These are phyloP conservation scores for Chytriomyces confervae DNA, from an alignment of 192 early-diverging fungal species.

Conservation along the genomic window DNA sequence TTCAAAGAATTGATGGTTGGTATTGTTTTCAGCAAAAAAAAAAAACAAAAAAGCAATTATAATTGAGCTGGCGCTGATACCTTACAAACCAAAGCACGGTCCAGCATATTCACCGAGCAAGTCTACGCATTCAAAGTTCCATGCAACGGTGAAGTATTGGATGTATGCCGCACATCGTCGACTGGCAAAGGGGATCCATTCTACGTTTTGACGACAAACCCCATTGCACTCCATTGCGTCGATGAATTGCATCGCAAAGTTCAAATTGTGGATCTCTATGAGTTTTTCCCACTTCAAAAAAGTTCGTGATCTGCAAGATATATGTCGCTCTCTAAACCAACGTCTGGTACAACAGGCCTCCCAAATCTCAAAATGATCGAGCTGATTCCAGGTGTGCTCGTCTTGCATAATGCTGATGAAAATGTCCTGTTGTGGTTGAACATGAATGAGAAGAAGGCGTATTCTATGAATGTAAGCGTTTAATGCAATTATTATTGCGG, in stretches of 20 bases:
- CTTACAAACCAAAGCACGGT: neutral
- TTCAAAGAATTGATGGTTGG: slow-evolving; percentile 14
- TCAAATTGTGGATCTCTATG: slow-evolving; percentile 67
- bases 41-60: neutral
- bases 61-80: neutral
- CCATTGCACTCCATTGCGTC: slow-evolving; percentile 64
- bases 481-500: neutral
- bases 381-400: slow-evolving; percentile 45
- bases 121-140: slow-evolving; percentile 70
- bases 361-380: slow-evolving; percentile 28
- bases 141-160: slow-evolving; percentile 68
- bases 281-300: slow-evolving; percentile 67
- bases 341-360: slow-evolving; percentile 43
- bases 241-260: slow-evolving; percentile 53
- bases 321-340: neutral
- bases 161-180: slow-evolving; percentile 47
- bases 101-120: slow-evolving; percentile 65
- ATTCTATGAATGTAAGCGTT: slow-evolving; percentile 20
- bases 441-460: slow-evolving; percentile 10
- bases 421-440: slow-evolving; percentile 57
- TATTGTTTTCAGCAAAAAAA: neutral
- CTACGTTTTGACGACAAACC: slow-evolving; percentile 66
- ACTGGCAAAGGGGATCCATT: slow-evolving; percentile 55
- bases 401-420: slow-evolving; percentile 66
- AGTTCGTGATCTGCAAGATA: neutral